Evolutionary conservation across 2,329 filamentous ascomycete species (phyloP).

Genomic region (Penicillium polonicum): DNA sequence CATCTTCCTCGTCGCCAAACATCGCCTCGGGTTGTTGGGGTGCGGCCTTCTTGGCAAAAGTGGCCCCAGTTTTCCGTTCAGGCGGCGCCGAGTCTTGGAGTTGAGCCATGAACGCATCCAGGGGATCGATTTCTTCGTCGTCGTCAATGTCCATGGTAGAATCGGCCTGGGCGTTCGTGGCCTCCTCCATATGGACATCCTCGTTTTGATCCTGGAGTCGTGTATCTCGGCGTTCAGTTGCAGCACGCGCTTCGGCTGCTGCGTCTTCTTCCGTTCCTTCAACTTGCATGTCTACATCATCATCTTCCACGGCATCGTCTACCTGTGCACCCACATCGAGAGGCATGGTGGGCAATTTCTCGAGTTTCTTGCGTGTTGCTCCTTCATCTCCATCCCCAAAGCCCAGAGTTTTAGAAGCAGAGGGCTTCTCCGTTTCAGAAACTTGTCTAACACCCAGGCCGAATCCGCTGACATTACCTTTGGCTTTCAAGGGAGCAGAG

Average conservation of each 20-base stretch:
- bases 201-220: constrained; percentile 53
- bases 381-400: constrained; percentile 92
- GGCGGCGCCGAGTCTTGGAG: constrained; percentile 53
- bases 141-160: constrained; percentile 40
- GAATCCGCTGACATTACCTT: constrained; percentile 76
- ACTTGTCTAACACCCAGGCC: constrained; percentile 70
- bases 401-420: constrained; percentile 72
- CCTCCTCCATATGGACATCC: constrained; percentile 49
- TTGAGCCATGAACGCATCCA: constrained; percentile 95
- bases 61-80: constrained; percentile 40
- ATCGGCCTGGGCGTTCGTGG: constrained; percentile 33
- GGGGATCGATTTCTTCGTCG: constrained; percentile 72
- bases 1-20: constrained; percentile 81
- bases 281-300: constrained; percentile 72
- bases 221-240: constrained; percentile 79
- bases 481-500: constrained; percentile 60
- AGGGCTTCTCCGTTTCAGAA: constrained; percentile 64
- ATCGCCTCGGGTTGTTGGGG: constrained; percentile 75
- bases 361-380: constrained; percentile 79
- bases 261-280: constrained; percentile 83
- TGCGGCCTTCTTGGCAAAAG: constrained; percentile 48
- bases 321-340: constrained; percentile 60
- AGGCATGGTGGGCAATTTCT: constrained; percentile 78
- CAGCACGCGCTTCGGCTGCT: constrained; percentile 78
- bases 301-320: constrained; percentile 67